phyloP scores from a whole-genome alignment of 768 basidiomycete species.

The Amanita pallidorosea region DNA sequence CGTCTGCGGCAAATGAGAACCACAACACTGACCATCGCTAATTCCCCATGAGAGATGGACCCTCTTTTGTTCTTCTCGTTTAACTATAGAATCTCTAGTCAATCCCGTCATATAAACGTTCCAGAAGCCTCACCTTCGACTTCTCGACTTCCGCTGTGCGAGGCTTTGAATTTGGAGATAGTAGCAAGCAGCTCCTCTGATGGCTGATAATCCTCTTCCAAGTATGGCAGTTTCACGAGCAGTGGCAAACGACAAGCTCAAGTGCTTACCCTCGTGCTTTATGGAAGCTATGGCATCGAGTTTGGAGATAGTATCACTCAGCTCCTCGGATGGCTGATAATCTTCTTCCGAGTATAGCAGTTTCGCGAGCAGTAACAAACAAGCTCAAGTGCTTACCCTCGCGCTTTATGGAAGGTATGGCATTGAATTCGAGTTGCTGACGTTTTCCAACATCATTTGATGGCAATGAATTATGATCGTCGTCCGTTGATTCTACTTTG shows the following conservation, averaged over 20 bases:
- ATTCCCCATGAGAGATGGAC: neutral
- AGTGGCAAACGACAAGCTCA: neutral
- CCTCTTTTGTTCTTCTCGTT: neutral
- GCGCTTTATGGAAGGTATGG: neutral
- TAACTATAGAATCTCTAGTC: neutral
- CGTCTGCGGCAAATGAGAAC: neutral
- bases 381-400: neutral
- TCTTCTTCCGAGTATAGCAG: neutral
- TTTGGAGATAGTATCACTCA: neutral
- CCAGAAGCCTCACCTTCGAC: neutral
- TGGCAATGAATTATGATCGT: neutral
- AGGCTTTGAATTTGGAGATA: neutral
- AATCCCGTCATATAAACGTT: neutral
- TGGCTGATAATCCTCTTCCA: conserved; percentile 1
- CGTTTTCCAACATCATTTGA: neutral
- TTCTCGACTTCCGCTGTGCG: neutral
- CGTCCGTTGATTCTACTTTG: neutral
- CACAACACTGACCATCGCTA: neutral
- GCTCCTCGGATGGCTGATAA: neutral
- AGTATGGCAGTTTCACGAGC: neutral
- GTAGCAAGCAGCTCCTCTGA: neutral
- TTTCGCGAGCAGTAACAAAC: neutral
- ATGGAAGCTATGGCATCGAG: neutral
- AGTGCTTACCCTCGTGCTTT: neutral
- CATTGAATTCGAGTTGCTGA: neutral